These are phyloP conservation scores for Clarkia xantiana DNA, from an alignment of 345 rosid species.

Conservation along the genomic window DNA sequence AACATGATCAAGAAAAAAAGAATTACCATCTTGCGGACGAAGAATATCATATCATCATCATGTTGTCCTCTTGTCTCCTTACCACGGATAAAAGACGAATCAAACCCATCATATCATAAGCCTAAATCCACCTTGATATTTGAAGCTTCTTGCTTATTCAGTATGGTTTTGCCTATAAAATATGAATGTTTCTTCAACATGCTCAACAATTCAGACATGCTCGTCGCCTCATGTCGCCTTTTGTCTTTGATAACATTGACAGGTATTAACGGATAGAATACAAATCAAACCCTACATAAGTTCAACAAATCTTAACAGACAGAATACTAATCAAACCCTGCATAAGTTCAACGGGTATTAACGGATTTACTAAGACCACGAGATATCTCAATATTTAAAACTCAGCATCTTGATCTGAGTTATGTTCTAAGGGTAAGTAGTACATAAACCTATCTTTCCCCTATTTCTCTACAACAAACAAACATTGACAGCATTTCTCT, in stretches of 20 bases:
- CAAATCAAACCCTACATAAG: too few relatives aligned
- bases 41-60: constrained; percentile 77
- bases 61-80: constrained; percentile 67
- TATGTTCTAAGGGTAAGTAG: constrained; percentile 60
- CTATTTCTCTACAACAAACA: too few relatives aligned
- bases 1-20: neutral
- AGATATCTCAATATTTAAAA: constrained; percentile 89
- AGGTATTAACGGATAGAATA: too few relatives aligned
- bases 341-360: too few relatives aligned
- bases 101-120: constrained; percentile 80
- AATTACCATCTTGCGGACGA: constrained; percentile 68
- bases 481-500: too few relatives aligned
- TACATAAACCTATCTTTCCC: constrained; percentile 3
- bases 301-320: too few relatives aligned
- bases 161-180: constrained; percentile 30
- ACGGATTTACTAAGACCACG: constrained; percentile 65
- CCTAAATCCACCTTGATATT: constrained; percentile 68
- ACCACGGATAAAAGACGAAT: constrained; percentile 70
- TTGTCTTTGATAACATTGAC: too few relatives aligned
- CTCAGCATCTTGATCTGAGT: constrained; percentile 90
- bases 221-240: too few relatives aligned
- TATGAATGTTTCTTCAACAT: constrained; percentile 84
- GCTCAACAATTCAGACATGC: constrained; percentile 56
- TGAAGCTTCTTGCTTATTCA: constrained; percentile 38
- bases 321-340: too few relatives aligned